Evolutionary conservation across 441 rosid genomes (phyloP).

Genomic region (Gossypium aridum): DNA sequence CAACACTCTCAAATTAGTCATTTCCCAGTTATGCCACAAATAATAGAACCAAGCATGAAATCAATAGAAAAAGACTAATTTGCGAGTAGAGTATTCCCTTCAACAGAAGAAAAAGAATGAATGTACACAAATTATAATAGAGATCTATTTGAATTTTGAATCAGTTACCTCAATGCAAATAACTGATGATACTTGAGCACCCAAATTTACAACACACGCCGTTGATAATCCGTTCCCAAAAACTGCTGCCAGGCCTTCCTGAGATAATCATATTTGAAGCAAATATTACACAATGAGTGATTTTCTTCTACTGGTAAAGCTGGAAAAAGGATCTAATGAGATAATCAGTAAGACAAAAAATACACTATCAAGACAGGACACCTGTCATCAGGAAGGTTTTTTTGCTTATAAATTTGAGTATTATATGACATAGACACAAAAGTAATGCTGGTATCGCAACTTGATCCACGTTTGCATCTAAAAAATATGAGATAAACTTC

Average conservation of each 20-base stretch:
- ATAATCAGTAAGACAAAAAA: background rate
- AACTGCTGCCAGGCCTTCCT: conserved; percentile 94
- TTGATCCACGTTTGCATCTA: background rate
- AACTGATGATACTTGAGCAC: conserved; percentile 85
- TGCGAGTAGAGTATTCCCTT: background rate
- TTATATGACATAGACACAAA: background rate
- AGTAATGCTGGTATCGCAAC: background rate
- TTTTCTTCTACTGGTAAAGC: background rate
- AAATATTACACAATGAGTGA: background rate
- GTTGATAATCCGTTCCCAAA: conserved; percentile 94
- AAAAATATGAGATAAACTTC: background rate
- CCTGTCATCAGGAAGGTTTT: background rate
- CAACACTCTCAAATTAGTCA: background rate
- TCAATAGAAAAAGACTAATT: background rate
- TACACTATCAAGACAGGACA: background rate
- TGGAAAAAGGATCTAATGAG: conserved; percentile 12
- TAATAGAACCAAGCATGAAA: background rate
- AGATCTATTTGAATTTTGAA: background rate
- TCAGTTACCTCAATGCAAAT: conserved; percentile 81
- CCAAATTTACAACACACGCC: conserved; percentile 87
- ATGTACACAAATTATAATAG: background rate
- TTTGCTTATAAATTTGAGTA: background rate
- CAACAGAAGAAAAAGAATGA: background rate
- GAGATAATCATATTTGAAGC: conserved; percentile 18
- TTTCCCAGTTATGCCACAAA: conserved; percentile 1